Conservation (phyloP, 176 grass and related monocot genomes). For the Phoenix roebelenii region DNA sequence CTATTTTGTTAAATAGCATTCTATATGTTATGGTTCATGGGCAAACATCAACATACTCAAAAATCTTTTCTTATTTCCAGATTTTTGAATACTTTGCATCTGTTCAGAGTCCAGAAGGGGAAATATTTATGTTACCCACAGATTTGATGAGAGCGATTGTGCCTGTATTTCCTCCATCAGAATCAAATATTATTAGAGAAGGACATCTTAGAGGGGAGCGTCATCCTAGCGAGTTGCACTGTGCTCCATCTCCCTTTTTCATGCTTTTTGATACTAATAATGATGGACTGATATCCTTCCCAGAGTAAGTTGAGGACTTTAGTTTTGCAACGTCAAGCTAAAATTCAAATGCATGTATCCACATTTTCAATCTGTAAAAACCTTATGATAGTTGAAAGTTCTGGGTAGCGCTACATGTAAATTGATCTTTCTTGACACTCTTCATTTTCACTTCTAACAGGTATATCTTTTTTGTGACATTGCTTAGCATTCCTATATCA, state of each 20-base stretch:
- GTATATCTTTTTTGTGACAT: constrained; percentile 93
- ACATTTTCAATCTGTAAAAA: no score
- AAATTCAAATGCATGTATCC: no score
- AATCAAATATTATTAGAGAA: constrained; percentile 56
- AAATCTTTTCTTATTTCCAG: constrained; percentile 15
- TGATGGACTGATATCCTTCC: constrained; percentile 88
- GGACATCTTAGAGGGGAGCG: constrained; percentile 67
- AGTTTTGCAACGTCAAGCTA: no score
- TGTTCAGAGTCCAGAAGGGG: constrained; percentile 48
- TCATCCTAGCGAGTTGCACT: constrained; percentile 59
- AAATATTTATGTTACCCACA: constrained; percentile 62
- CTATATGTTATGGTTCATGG: no score
- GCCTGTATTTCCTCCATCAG: constrained; percentile 94
- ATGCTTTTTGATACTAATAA: constrained; percentile 81
- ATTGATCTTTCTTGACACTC: constrained; percentile 7
- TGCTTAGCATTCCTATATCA: constrained; percentile 82
- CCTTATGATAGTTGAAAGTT: no score
- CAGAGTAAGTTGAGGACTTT: constrained; percentile 62
- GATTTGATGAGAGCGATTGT: constrained; percentile 83
- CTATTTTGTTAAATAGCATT: no score
- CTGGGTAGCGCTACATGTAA: no score
- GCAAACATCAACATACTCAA: no score
- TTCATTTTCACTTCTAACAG: constrained; percentile 32
- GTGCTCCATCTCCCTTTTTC: constrained; percentile 74
- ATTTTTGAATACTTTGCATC: constrained; percentile 93